Base-by-base conservation (phyloP, 768 basidiomycete species). In the Hydnomerulius pinastri region DNA sequence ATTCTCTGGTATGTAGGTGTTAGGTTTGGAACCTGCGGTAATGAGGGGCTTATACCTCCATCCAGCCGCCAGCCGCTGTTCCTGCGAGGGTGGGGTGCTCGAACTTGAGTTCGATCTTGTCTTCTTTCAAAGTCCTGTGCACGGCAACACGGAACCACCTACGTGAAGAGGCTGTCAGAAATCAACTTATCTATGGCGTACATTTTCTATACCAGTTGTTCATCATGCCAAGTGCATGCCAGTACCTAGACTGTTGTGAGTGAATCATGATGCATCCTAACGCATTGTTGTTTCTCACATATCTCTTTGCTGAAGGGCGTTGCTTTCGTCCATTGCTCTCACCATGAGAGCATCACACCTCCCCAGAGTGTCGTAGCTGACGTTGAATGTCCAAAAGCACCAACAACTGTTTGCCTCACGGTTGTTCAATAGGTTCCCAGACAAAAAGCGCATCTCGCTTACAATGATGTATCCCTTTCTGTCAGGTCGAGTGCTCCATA, bases 161-260 rank as follows among this genome's bases (percentile, higher is more conserved):
- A 50, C 39, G 41, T 55, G 38, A 6, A 40, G 46, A 24, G 27
- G 18, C 29, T 20, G 24, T 46, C 39, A 45, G 39, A 23, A 40
- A n/a, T 12, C 3, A 39, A 6, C 20, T 15, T 4, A 20, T 25
- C 7, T 21, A 37, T 25, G 24, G 30, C 9, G 33, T 29, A 29
- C 6, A 37, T 18, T 7, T 21, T 25, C 59, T 65, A 33, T 23
- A 65, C 66, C 59, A 70, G 43, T 78, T 79, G 49, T 84, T 83
- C 78, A 84, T 78, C 83, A 83, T 83, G 11, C 74, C 74, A 12
- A 78, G 76, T n/a, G 77, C 74, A 59, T 79, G 81, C 77, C 76
- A 77, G 50, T 77, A 69, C 60, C 59, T 68, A 20, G 5, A 15
- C 10, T 8, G 15, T 6, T 21, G 48, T 64, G 37, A 63, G 52